phyloP scores from a whole-genome alignment of 768 basidiomycete species.

The Termitomyces sp. region DNA sequence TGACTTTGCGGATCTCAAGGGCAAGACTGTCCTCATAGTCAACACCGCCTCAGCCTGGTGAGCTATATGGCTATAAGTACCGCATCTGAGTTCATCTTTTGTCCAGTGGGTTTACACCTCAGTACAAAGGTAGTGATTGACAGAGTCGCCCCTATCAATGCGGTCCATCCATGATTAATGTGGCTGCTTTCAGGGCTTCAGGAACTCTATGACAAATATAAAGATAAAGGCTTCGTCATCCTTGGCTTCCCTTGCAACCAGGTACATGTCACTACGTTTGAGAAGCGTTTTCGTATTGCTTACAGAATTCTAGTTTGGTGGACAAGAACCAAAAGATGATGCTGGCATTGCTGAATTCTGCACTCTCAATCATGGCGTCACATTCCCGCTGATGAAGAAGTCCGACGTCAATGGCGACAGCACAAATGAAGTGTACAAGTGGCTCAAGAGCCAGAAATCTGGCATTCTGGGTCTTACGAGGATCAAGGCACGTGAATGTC shows the following conservation, averaged over 20 bases:
- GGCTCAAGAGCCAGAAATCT: constrained; percentile 76
- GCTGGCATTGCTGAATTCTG: constrained; percentile 71
- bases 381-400: constrained; percentile 89
- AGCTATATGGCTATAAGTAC: constrained; percentile 10
- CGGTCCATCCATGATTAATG: background rate
- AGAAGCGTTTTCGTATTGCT: background rate
- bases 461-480: constrained; percentile 65
- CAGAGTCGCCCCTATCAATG: background rate
- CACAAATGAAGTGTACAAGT: constrained; percentile 80
- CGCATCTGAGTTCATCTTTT: background rate
- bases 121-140: constrained; percentile 51
- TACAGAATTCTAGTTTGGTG: constrained; percentile 53
- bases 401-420: constrained; percentile 87
- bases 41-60: constrained; percentile 77
- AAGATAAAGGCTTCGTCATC: constrained; percentile 67
- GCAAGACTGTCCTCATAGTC: constrained; percentile 73
- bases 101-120: constrained; percentile 74
- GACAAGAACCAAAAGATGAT: constrained; percentile 82
- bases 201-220: constrained; percentile 73
- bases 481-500: constrained; percentile 53
- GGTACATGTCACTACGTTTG: constrained; percentile 25
- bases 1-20: constrained; percentile 65
- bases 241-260: constrained; percentile 93
- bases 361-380: constrained; percentile 79
- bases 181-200: constrained; percentile 55